Evolutionary conservation across 257 asterid genomes (phyloP).

Genomic region (Cruciata laevipes): DNA sequence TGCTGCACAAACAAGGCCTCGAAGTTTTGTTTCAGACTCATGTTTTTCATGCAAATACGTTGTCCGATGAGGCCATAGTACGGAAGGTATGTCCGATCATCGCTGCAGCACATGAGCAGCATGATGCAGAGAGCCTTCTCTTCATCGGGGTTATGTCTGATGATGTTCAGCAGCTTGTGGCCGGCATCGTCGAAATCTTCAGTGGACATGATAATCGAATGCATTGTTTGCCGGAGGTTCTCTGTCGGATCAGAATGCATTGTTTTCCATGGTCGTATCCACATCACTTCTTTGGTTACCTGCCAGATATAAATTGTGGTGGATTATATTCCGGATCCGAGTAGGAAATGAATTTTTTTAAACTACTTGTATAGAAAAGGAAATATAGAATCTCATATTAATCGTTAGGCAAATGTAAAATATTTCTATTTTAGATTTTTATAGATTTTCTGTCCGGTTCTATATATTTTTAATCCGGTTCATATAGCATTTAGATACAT

Average conservation of each 20-base stretch:
- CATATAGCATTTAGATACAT: no score
- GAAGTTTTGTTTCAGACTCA: slow-evolving; percentile 66
- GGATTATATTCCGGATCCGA: no score
- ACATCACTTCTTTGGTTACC: slow-evolving; percentile 52
- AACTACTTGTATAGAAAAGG: no score
- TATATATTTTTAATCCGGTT: no score
- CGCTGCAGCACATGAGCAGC: slow-evolving; percentile 96
- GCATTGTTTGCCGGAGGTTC: slow-evolving; percentile 81
- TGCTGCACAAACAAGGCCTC: slow-evolving; percentile 77
- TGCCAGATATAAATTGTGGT: background rate
- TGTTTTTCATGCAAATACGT: slow-evolving; percentile 78
- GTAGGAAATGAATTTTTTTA: no score
- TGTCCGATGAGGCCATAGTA: slow-evolving; percentile 88
- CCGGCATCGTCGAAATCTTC: slow-evolving; percentile 95
- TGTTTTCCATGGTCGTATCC: slow-evolving; percentile 33
- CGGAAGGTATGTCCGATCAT: slow-evolving; percentile 86
- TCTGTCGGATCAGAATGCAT: slow-evolving; percentile 27
- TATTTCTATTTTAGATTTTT: no score
- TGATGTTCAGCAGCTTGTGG: slow-evolving; percentile 68
- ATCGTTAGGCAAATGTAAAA: no score
- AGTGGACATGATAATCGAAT: slow-evolving; percentile 88
- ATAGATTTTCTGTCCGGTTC: no score
- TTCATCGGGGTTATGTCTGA: slow-evolving; percentile 74
- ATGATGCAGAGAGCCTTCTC: slow-evolving; percentile 89
- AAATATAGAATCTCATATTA: no score